Percentiles rank a stretch among this genome's conserved stretches.
Conservation (phyloP, 257 asterid genomes). For the Nicotiana undulata region DNA sequence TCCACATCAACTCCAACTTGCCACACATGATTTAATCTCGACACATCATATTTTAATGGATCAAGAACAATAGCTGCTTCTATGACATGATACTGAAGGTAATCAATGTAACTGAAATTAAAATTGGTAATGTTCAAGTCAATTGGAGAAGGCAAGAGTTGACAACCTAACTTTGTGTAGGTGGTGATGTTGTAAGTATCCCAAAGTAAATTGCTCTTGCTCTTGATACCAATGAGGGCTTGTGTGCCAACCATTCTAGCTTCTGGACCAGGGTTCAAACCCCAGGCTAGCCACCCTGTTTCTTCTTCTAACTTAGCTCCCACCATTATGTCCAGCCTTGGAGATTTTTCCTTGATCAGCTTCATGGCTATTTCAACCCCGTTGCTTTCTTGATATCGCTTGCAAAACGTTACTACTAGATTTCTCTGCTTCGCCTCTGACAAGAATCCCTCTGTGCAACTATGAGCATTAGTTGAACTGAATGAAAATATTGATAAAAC, state of each 20-base stretch:
- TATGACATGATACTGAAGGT: slow-evolving; percentile 18
- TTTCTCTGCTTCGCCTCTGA: not conserved
- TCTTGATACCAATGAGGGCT: slow-evolving; percentile 50
- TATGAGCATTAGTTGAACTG: slow-evolving; percentile 9
- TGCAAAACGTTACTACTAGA: slow-evolving; percentile 26
- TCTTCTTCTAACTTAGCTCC: slow-evolving; percentile 25
- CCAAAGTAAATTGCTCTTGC: not conserved
- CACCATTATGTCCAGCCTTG: slow-evolving; percentile 32
- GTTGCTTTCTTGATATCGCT: slow-evolving; percentile 4
- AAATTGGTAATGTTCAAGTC: slow-evolving; percentile 21
- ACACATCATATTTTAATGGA: slow-evolving; percentile 21
- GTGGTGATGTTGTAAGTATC: slow-evolving; percentile 26
- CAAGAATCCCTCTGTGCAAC: slow-evolving; percentile 25
- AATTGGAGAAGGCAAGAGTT: slow-evolving; percentile 19
- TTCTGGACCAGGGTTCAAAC: slow-evolving; percentile 40
- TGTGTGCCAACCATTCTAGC: slow-evolving; percentile 49
- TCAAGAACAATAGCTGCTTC: slow-evolving; percentile 24
- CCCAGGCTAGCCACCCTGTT: slow-evolving; percentile 68
- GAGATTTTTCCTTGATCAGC: slow-evolving; percentile 10
- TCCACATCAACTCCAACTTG: slow-evolving; percentile 32
- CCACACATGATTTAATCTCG: slow-evolving; percentile 35
- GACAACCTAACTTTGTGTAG: slow-evolving; percentile 33
- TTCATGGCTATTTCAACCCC: slow-evolving; percentile 47
- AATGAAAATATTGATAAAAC: slow-evolving; percentile 3
- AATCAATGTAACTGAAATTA: not conserved